Evolutionary conservation across 208 protist species (phyloP).

Genomic region (Crithidia brevicula): DNA sequence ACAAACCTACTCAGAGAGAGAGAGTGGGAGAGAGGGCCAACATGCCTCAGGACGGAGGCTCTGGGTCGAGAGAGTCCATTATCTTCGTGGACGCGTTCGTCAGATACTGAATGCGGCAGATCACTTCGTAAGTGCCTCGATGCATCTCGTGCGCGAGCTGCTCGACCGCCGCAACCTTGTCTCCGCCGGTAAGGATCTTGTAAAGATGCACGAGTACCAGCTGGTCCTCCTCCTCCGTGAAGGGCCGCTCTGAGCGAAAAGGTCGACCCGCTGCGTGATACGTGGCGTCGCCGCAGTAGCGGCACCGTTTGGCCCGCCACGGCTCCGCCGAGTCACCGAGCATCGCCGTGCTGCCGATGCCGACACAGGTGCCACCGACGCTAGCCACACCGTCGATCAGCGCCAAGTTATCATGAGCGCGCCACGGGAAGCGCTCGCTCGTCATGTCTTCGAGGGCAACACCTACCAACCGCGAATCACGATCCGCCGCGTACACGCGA

Average conservation of each 20-base stretch:
- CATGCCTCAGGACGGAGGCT: background rate
- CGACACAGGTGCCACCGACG: conserved; percentile 69
- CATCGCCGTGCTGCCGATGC: conserved; percentile 65
- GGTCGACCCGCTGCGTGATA: conserved; percentile 58
- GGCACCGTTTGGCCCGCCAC: conserved; percentile 29
- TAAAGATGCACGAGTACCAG: conserved; percentile 72
- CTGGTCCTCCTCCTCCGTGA: conserved; percentile 71
- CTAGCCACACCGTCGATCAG: conserved; percentile 82
- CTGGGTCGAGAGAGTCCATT: conserved; percentile 37
- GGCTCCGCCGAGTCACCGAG: background rate
- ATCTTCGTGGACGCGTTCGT: conserved; percentile 75
- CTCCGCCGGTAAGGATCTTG: conserved; percentile 58
- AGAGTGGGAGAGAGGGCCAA: background rate
- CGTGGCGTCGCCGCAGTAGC: conserved; percentile 62
- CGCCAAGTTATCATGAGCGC: conserved; percentile 66
- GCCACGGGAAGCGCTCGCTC: conserved; percentile 57
- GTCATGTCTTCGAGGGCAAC: conserved; percentile 46
- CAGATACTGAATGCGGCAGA: conserved; percentile 72
- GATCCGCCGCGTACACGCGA: conserved; percentile 21
- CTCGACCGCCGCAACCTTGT: conserved; percentile 74
- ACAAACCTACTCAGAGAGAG: background rate
- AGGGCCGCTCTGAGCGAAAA: conserved; percentile 41
- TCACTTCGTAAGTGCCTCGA: conserved; percentile 70
- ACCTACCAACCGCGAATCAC: background rate
- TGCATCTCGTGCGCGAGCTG: conserved; percentile 64